Base-by-base conservation (phyloP, 2,329 filamentous ascomycete species). In the Xylariaceae sp. region DNA sequence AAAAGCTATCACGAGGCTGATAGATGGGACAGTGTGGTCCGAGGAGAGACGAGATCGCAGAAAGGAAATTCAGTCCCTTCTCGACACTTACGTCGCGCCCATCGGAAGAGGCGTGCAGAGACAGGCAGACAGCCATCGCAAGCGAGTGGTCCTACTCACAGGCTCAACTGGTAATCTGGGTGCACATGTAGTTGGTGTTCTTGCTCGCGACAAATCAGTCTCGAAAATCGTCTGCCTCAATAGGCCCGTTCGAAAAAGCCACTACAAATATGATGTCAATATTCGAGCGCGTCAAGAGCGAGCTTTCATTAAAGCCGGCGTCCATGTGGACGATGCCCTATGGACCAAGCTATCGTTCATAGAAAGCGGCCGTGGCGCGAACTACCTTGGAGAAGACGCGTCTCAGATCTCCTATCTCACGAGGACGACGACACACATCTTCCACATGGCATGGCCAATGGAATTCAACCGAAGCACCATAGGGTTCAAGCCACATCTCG, bases 111-210 rank as follows among this genome's bases (percentile, higher is more conserved):
- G 38, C 3, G 36, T n/a, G 9, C 22, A 26, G 22, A 6, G 6
- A 26, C 22, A 6, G 22, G 22, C 6, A 6, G 22, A 26, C 22
- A 11, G 11, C 11, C 22, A 26, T 26, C 22, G 18, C 9, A 26
- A 16, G 4, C 34, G 44, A n/a, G 44, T 44, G 4, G 38, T 55
- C 18, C 43, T 55, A 3, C 31, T 55, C 34, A 55, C 51, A 3
- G 52, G 52, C 13, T 44, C 44, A 0, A 55, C 52, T 3, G 52
- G 52, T 8, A 53, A 44, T 34, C 34, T 55, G 7, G 52, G 52
- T 12, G 38, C 52, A 6, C 51, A 55, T 29, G 40, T 43, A 3
- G 39, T 55, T 12, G 43, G 37, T 11, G 19, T 37, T 16, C 31
- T 55, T 12, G 37, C 37, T 18, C 39, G 36, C 4, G 45, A 22